Conservation (phyloP, 148 eudicot genomes). For the Diospyros lotus region DNA sequence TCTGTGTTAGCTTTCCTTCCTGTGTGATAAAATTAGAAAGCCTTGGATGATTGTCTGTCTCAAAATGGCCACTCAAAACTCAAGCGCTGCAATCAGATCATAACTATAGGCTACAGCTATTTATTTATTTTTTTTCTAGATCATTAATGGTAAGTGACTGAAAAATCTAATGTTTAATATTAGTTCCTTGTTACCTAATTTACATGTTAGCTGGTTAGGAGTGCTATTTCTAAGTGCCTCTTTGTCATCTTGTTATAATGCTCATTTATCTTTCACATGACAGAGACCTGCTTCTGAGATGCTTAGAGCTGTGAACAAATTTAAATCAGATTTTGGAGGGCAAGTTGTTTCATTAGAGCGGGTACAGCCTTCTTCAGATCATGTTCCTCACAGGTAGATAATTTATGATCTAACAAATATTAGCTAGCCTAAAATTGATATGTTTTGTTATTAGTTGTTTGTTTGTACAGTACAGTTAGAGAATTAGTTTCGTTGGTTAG, state of each 20-base stretch:
- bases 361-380: slow-evolving; percentile 93
- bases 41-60: not conserved
- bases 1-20: not conserved
- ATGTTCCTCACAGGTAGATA: slow-evolving; percentile 90
- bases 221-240: not conserved
- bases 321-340: slow-evolving; percentile 92
- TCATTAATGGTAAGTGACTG: slow-evolving; percentile 3
- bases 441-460: too few relatives aligned
- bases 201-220: not conserved
- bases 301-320: slow-evolving; percentile 79
- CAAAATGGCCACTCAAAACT: slow-evolving; percentile 6
- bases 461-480: too few relatives aligned
- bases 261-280: slow-evolving; percentile 11
- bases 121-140: not conserved
- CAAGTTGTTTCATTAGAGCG: slow-evolving; percentile 85
- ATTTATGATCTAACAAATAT: not conserved
- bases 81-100: not conserved
- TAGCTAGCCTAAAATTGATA: too few relatives aligned
- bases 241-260: not conserved
- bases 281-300: slow-evolving; percentile 88
- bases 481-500: too few relatives aligned
- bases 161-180: not conserved
- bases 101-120: not conserved
- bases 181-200: not conserved
- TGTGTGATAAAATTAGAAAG: not conserved